Percentiles rank a stretch among this genome's conserved stretches.
phyloP scores from a whole-genome alignment of 2,329 filamentous ascomycete genomes.

The Rugonectria rugulosa region DNA sequence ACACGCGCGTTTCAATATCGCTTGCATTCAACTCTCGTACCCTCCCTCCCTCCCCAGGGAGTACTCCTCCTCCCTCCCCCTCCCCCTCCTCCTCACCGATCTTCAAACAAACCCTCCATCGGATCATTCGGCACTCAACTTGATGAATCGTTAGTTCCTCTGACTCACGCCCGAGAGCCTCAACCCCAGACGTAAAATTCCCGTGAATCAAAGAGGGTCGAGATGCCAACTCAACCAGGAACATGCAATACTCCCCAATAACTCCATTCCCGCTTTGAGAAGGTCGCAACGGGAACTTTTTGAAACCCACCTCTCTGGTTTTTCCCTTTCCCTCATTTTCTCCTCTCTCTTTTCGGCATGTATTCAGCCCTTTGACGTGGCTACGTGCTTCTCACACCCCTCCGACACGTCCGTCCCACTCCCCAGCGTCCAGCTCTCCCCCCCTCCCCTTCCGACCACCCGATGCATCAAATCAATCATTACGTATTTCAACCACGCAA shows the following conservation, averaged over 20 bases:
- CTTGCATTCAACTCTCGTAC: too few species aligned
- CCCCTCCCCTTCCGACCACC: constrained; percentile 11
- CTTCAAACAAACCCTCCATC: constrained; percentile 6
- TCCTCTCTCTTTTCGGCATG: too few species aligned
- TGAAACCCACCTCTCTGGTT: too few species aligned
- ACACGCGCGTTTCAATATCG: not conserved
- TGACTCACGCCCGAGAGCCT: constrained; percentile 11
- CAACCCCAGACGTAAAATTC: too few species aligned
- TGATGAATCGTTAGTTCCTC: not conserved
- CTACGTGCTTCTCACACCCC: too few species aligned
- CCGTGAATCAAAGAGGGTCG: not conserved
- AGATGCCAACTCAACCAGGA: not conserved
- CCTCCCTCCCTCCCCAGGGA: too few species aligned
- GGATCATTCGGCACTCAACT: constrained; percentile 19
- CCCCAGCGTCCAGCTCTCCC: too few species aligned
- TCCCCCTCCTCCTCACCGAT: not conserved
- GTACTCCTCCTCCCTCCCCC: not conserved
- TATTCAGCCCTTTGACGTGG: too few species aligned
- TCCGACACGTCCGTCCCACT: too few species aligned
- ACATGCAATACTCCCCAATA: constrained; percentile 4
- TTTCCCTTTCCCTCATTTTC: too few species aligned
- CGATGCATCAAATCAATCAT: constrained; percentile 28
- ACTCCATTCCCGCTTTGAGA: constrained; percentile 32
- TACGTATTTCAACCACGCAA: constrained; percentile 32
- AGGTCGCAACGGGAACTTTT: constrained; percentile 32